phyloP scores from a whole-genome alignment of 148 eudicot genomes.

The Rhododendron kiyosumense region DNA sequence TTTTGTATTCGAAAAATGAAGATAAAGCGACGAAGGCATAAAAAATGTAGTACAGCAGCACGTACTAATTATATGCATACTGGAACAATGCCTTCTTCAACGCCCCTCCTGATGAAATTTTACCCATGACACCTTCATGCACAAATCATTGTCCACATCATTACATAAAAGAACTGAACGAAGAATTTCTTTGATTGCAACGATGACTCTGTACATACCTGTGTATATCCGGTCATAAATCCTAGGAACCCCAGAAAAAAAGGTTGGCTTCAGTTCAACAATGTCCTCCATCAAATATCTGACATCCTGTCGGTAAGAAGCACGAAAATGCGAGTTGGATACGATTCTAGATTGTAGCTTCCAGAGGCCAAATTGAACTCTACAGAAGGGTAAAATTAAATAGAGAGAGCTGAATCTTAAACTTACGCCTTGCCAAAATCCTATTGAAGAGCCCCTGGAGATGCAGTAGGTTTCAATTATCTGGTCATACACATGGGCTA shows the following conservation, averaged over 20 bases:
- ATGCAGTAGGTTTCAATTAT: constrained; percentile 73
- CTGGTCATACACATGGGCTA: constrained; percentile 94
- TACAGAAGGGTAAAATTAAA: neutral
- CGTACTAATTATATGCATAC: constrained; percentile 88
- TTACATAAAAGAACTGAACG: neutral
- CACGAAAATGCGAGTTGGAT: neutral
- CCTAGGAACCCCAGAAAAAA: constrained; percentile 92
- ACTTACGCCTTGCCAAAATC: constrained; percentile 97
- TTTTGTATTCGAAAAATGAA: neutral
- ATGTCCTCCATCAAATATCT: constrained; percentile 80
- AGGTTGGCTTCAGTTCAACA: constrained; percentile 71
- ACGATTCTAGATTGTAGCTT: neutral
- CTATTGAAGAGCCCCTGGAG: constrained; percentile 71
- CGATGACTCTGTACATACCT: constrained; percentile 42
- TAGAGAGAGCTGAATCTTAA: neutral
- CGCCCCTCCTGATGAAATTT: constrained; percentile 61
- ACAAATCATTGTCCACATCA: neutral
- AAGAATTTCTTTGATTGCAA: neutral
- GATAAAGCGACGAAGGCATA: neutral
- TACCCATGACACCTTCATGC: constrained; percentile 64
- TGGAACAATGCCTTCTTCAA: constrained; percentile 68
- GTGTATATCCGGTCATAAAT: constrained; percentile 82
- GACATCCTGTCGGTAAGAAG: constrained; percentile 51
- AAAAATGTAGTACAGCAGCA: neutral
- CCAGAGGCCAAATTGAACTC: neutral